A percentile compares a stretch with the other conserved stretches of the same genome.
Evolutionary conservation across 768 basidiomycete genomes (phyloP).

Genomic region (Rhizopogon sp.): DNA sequence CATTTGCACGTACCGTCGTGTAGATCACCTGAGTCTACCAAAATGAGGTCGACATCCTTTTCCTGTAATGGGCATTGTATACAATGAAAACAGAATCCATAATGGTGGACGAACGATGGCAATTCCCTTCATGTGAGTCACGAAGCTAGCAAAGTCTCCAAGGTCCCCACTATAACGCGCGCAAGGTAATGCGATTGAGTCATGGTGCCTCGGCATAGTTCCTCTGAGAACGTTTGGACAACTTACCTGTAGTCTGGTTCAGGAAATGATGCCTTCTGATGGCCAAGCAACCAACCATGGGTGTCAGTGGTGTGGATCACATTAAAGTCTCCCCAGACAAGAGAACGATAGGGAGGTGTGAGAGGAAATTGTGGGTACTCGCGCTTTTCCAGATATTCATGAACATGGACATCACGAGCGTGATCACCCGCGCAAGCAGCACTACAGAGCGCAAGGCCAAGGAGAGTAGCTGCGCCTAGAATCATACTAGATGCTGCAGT

Average conservation of each 20-base stretch:
- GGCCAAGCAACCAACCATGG: conserved; percentile 79
- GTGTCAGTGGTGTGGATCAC: conserved; percentile 84
- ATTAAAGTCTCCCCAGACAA: conserved; percentile 89
- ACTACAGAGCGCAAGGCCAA: conserved; percentile 8
- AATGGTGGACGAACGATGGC: conserved; percentile 42
- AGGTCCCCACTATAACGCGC: conserved; percentile 44
- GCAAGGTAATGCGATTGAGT: neutral
- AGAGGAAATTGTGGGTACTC: conserved; percentile 37
- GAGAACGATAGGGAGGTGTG: conserved; percentile 54
- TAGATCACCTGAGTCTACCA: conserved; percentile 79
- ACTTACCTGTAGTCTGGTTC: conserved; percentile 70
- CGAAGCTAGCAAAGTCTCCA: conserved; percentile 88
- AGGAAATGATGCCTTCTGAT: conserved; percentile 67
- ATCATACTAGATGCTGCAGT: conserved; percentile 2
- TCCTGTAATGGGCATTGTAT: conserved; percentile 27
- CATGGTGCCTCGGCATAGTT: neutral
- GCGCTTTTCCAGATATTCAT: conserved; percentile 29
- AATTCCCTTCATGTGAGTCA: conserved; percentile 72
- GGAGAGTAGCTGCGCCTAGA: conserved; percentile 12
- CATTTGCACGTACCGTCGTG: conserved; percentile 48
- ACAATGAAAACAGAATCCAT: neutral
- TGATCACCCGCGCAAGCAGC: conserved; percentile 16
- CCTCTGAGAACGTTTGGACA: neutral
- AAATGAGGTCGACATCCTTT: conserved; percentile 75
- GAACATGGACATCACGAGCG: conserved; percentile 23